phyloP scores from a whole-genome alignment of 2,329 filamentous ascomycete genomes.

The Aspergillus pseudoviridinutans region DNA sequence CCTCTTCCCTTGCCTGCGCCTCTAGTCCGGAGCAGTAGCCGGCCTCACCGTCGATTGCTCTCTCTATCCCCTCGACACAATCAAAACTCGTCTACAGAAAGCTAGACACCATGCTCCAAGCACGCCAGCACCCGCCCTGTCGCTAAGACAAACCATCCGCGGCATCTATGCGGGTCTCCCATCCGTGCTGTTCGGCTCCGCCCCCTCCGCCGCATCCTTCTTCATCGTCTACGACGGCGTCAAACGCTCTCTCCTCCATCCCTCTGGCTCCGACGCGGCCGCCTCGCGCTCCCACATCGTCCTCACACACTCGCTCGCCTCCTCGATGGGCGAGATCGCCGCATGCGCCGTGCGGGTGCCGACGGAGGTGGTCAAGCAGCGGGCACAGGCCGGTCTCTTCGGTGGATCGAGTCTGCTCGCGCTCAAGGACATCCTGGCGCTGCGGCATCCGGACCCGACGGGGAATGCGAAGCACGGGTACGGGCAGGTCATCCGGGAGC shows the following conservation, averaged over 20 bases:
- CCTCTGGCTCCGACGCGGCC: slow-evolving; percentile 21
- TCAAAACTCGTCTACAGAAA: slow-evolving; percentile 90
- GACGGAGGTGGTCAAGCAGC: slow-evolving; percentile 95
- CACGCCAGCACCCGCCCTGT: slow-evolving; percentile 58
- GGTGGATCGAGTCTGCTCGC: slow-evolving; percentile 65
- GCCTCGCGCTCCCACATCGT: slow-evolving; percentile 31
- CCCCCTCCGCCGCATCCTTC: slow-evolving; percentile 92
- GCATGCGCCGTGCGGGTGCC: slow-evolving; percentile 91
- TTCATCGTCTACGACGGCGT: slow-evolving; percentile 88
- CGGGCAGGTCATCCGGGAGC: slow-evolving; percentile 67
- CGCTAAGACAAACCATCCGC: slow-evolving; percentile 77
- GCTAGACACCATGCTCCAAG: slow-evolving; percentile 58
- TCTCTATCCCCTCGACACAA: slow-evolving; percentile 95
- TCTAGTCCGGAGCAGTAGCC: slow-evolving; percentile 77
- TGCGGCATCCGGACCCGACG: slow-evolving; percentile 34
- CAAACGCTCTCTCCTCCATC: slow-evolving; percentile 52
- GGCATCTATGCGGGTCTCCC: slow-evolving; percentile 94
- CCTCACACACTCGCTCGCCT: slow-evolving; percentile 75
- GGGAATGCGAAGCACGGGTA: slow-evolving; percentile 38
- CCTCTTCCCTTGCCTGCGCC: not conserved
- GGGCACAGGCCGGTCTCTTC: slow-evolving; percentile 83
- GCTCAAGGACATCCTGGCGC: slow-evolving; percentile 64
- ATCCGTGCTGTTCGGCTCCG: slow-evolving; percentile 82
- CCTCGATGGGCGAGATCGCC: slow-evolving; percentile 80
- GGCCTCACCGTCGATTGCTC: slow-evolving; percentile 96